Conservation (phyloP, 495 filamentous ascomycete genomes). For the Neurospora intermedia region DNA sequence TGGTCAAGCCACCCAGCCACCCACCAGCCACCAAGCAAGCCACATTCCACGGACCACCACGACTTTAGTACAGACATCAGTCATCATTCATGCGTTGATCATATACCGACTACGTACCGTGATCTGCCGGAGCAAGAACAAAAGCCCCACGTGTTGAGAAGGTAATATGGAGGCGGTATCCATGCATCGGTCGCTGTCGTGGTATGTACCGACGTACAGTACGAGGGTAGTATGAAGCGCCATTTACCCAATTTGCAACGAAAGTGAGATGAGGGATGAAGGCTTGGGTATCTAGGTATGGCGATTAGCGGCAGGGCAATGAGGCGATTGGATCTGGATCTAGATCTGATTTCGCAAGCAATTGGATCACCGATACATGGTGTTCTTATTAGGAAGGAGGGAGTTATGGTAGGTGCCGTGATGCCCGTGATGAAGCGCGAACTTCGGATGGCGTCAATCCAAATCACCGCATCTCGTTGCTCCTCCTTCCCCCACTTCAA, state of each 20-base stretch:
- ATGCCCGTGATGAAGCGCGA: not conserved
- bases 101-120: not conserved
- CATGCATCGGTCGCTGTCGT: not conserved
- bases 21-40: not conserved
- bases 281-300: not conserved
- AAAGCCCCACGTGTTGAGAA: not conserved
- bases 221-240: not conserved
- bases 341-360: not conserved
- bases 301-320: not conserved
- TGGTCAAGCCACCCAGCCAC: not conserved
- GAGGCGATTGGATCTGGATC: not conserved
- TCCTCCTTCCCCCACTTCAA: too few species aligned
- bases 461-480: too few species aligned
- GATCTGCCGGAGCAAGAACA: not conserved
- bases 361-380: too few species aligned
- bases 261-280: not conserved
- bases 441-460: not conserved
- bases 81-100: not conserved
- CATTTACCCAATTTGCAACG: not conserved
- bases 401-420: too few species aligned
- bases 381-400: not conserved
- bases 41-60: not conserved
- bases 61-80: not conserved
- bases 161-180: not conserved
- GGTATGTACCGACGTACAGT: not conserved